Conservation (phyloP, 768 basidiomycete genomes). For the Coprinopsis sp. region DNA sequence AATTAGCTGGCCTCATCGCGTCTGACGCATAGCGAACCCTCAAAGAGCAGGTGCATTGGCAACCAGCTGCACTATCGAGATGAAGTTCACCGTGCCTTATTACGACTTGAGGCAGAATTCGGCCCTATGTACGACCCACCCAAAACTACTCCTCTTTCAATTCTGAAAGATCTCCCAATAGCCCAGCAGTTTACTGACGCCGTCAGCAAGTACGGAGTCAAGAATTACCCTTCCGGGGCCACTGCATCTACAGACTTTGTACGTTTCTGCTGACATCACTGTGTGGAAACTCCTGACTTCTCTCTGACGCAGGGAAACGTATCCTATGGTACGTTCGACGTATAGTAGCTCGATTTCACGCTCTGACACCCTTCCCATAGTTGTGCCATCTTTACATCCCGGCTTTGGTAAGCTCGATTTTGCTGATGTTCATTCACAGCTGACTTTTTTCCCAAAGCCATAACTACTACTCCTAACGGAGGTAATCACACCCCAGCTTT, state of each 20-base stretch:
- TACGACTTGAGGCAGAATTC: slow-evolving; percentile 58
- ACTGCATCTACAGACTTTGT: slow-evolving; percentile 80
- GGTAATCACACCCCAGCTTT: slow-evolving; percentile 77
- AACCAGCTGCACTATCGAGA: slow-evolving; percentile 49
- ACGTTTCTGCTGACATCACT: slow-evolving; percentile 25
- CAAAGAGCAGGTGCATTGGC: slow-evolving; percentile 64
- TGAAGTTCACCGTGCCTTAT: slow-evolving; percentile 39
- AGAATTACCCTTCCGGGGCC: slow-evolving; percentile 23
- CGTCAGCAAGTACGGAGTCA: slow-evolving; percentile 42
- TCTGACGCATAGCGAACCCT: slow-evolving; percentile 8
- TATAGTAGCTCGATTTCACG: not conserved
- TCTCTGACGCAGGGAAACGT: slow-evolving; percentile 58
- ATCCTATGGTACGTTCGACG: slow-evolving; percentile 45
- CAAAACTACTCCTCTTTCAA: slow-evolving; percentile 2
- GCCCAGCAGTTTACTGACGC: slow-evolving; percentile 51
- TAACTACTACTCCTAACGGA: slow-evolving; percentile 65
- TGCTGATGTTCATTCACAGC: slow-evolving; percentile 14
- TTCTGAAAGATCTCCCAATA: slow-evolving; percentile 18
- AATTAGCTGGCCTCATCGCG: not conserved
- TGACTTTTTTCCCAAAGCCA: slow-evolving; percentile 36
- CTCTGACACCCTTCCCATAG: slow-evolving; percentile 26
- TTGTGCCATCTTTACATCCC: slow-evolving; percentile 60
- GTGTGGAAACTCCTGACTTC: not conserved
- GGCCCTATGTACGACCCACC: slow-evolving; percentile 41
- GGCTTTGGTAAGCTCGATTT: slow-evolving; percentile 44